Conservation (phyloP, 345 rosid genomes). For the Gossypium thurberi region DNA sequence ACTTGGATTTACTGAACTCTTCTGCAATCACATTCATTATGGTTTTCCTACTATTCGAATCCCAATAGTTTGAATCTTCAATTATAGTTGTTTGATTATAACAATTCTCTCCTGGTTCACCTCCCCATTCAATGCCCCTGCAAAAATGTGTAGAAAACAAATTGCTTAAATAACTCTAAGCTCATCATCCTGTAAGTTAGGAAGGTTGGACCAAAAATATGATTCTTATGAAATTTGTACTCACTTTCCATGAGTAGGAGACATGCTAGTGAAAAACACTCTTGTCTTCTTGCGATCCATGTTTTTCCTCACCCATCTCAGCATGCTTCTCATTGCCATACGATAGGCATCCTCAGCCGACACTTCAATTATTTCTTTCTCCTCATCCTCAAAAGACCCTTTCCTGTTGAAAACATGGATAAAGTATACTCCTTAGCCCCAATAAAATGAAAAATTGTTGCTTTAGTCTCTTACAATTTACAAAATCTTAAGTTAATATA, state of each 20-base stretch:
- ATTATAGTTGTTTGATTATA: conserved; percentile 66
- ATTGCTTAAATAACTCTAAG: no score
- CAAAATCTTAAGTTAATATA: no score
- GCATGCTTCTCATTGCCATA: conserved; percentile 78
- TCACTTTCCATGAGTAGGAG: conserved; percentile 81
- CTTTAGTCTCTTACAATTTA: no score
- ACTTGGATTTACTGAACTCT: conserved; percentile 47
- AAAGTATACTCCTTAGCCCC: no score
- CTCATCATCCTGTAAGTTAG: no score
- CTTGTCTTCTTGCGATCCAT: conserved; percentile 71
- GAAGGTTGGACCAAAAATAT: no score
- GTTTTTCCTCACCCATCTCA: conserved; percentile 77
- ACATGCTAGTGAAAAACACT: conserved; percentile 95
- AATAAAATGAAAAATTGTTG: no score
- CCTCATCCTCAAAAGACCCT: conserved; percentile 79
- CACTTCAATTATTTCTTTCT: conserved; percentile 44
- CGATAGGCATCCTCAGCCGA: conserved; percentile 79
- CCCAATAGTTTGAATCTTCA: conserved; percentile 71
- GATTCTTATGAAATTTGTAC: conserved; percentile 3
- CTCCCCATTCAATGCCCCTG: conserved; percentile 91
- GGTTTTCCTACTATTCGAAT: conserved; percentile 60
- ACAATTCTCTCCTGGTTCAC: conserved; percentile 50
- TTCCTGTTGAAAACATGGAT: conserved; percentile 32
- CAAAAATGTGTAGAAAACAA: background rate
- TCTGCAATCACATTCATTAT: conserved; percentile 80